phyloP scores from a whole-genome alignment of 2,329 filamentous ascomycete species.

The Penicillium polonicum region DNA sequence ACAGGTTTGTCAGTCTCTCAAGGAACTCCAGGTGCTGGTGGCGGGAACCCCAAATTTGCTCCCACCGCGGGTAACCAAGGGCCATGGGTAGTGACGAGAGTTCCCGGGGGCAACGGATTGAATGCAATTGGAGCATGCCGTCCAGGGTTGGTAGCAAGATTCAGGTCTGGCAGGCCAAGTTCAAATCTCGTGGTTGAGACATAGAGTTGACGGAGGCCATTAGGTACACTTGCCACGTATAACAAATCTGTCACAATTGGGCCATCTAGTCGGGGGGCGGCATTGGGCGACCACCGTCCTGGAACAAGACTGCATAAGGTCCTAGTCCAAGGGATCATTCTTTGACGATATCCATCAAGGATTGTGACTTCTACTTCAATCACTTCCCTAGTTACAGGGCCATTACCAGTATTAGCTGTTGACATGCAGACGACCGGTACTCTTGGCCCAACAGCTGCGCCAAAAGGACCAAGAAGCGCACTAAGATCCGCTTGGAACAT shows the following conservation, averaged over 20 bases:
- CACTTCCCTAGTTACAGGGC: not conserved
- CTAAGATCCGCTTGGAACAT: not conserved
- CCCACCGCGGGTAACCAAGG: not conserved
- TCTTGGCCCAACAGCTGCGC: not conserved
- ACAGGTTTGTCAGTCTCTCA: not conserved
- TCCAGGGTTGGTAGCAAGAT: not conserved
- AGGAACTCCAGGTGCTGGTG: not conserved
- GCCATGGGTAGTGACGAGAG: not conserved
- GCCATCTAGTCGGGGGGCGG: not conserved
- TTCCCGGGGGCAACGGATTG: not conserved
- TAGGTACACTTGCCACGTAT: not conserved
- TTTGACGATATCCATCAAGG: not conserved
- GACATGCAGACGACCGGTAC: not conserved
- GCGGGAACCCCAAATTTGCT: not conserved
- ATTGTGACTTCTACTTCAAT: slow-evolving; percentile 1
- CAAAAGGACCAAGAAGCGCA: not conserved
- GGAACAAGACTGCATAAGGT: not conserved
- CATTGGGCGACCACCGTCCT: not conserved
- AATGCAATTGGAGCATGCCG: not conserved
- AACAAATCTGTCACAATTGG: not conserved
- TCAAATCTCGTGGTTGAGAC: not conserved
- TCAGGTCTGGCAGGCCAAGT: not conserved
- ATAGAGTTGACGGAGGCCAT: too few species aligned
- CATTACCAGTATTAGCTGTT: not conserved
- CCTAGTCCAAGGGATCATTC: slow-evolving; percentile 1